Conservation (phyloP, 768 basidiomycete species). For the Rossbeevera mucosa region DNA sequence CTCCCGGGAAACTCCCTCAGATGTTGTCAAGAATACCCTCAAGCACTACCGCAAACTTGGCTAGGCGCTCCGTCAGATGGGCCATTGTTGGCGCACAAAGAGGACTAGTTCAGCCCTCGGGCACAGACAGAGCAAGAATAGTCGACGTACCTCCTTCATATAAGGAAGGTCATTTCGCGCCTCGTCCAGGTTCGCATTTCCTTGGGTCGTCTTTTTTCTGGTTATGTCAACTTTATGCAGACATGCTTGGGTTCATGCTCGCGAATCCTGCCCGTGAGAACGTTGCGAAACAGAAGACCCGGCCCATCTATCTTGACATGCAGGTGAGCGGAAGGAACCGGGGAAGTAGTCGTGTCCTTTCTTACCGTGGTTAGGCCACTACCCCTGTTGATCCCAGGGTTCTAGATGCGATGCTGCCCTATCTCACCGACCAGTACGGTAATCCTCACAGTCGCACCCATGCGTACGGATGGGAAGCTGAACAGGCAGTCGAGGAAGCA, state of each 20-base stretch:
- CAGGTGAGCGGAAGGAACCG: conserved; percentile 51
- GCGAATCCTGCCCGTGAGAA: conserved; percentile 58
- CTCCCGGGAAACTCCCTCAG: conserved; percentile 8
- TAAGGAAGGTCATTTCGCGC: conserved; percentile 63
- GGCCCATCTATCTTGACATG: conserved; percentile 98
- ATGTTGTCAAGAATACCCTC: conserved; percentile 60
- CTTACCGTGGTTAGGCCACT: conserved; percentile 62
- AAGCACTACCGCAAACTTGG: conserved; percentile 27
- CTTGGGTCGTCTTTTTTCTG: background rate
- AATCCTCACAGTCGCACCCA: conserved; percentile 98
- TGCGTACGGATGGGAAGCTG: conserved; percentile 99
- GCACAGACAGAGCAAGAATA: conserved; percentile 76
- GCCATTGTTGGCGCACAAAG: conserved; percentile 37
- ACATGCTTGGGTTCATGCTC: conserved; percentile 87
- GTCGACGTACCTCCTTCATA: conserved; percentile 76
- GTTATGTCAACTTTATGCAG: conserved; percentile 37
- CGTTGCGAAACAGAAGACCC: conserved; percentile 52
- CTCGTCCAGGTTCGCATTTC: conserved; percentile 54
- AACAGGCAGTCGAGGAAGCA: conserved; percentile 88
- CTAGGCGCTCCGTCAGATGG: conserved; percentile 23
- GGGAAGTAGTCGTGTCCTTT: background rate
- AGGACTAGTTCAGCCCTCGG: conserved; percentile 75
- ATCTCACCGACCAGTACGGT: conserved; percentile 90
- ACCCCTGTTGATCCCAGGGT: conserved; percentile 97
- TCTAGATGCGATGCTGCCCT: conserved; percentile 95